Percentiles rank a stretch among this genome's conserved stretches.
Evolutionary conservation across 306 rosid genomes (phyloP).

Genomic region (Cyamopsis tetragonoloba): DNA sequence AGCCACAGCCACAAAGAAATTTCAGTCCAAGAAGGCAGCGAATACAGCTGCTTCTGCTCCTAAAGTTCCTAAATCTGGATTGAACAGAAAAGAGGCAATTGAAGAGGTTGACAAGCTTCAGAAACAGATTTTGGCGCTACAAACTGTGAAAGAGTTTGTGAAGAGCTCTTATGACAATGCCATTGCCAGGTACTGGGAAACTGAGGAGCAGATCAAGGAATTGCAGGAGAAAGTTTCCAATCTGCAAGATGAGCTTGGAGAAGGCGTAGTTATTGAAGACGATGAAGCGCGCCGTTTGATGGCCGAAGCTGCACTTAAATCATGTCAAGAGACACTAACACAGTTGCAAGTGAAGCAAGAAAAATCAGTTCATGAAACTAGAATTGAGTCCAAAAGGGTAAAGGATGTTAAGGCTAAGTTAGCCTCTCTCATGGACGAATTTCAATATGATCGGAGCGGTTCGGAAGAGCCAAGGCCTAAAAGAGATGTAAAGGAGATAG

Average conservation of each 20-base stretch:
- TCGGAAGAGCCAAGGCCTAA: constrained; percentile 18
- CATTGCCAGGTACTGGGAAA: constrained; percentile 61
- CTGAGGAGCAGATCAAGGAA: constrained; percentile 65
- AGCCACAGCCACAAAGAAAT: constrained; percentile 47
- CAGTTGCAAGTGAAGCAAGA: constrained; percentile 62
- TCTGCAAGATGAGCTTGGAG: constrained; percentile 86
- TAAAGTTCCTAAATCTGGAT: constrained; percentile 58
- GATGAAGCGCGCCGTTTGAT: constrained; percentile 82
- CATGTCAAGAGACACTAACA: constrained; percentile 71
- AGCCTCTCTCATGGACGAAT: constrained; percentile 48
- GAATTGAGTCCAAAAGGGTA: constrained; percentile 52
- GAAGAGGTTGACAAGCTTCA: constrained; percentile 73
- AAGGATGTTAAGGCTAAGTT: constrained; percentile 49
- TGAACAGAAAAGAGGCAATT: constrained; percentile 64
- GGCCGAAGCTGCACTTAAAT: constrained; percentile 76
- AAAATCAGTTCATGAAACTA: constrained; percentile 57
- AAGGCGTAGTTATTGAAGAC: constrained; percentile 72
- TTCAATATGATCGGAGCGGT: constrained; percentile 25
- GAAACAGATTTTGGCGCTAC: constrained; percentile 73
- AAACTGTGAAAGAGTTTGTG: constrained; percentile 86
- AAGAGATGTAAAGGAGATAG: constrained; percentile 18
- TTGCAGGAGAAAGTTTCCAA: constrained; percentile 61
- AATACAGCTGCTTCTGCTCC: constrained; percentile 5
- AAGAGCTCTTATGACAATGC: constrained; percentile 75
- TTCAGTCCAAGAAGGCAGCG: constrained; percentile 33